Evolutionary conservation across 1,284 basidiomycete species (phyloP).

Genomic region (Abortiporus biennis): DNA sequence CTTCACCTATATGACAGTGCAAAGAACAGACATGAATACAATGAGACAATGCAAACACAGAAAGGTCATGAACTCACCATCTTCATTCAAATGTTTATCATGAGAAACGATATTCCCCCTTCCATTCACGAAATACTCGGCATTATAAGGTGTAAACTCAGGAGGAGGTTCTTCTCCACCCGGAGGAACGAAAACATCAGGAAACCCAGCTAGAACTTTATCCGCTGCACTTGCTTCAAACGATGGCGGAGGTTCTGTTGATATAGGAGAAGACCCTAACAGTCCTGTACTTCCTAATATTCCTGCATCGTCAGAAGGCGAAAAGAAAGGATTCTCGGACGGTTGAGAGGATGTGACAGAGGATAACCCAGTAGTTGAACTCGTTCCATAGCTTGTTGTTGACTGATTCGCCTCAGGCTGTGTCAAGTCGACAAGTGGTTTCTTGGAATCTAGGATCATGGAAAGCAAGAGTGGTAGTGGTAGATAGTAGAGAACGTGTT

Average conservation of each 20-base stretch:
- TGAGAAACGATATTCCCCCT: conserved; percentile 57
- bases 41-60: not conserved
- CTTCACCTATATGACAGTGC: conserved; percentile 52
- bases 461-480: too few species aligned
- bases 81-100: conserved; percentile 64
- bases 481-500: too few species aligned
- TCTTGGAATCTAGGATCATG: too few species aligned
- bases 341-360: too few species aligned
- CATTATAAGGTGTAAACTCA: conserved; percentile 54
- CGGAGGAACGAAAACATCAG: conserved; percentile 17
- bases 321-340: too few species aligned
- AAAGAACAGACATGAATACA: not conserved
- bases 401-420: too few species aligned
- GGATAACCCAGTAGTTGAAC: too few species aligned
- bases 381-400: too few species aligned
- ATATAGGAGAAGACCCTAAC: not conserved
- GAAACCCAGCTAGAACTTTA: too few species aligned
- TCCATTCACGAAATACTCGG: conserved; percentile 48
- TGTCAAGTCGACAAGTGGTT: too few species aligned
- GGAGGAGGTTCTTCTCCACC: conserved; percentile 47
- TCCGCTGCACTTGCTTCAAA: conserved; percentile 8
- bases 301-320: too few species aligned
- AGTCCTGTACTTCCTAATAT: conserved; percentile 1
- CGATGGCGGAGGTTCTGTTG: conserved; percentile 5
- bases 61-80: conserved; percentile 37